Conservation (phyloP, 2,329 filamentous ascomycete species). For the Davidsoniella neocaledoniae region DNA sequence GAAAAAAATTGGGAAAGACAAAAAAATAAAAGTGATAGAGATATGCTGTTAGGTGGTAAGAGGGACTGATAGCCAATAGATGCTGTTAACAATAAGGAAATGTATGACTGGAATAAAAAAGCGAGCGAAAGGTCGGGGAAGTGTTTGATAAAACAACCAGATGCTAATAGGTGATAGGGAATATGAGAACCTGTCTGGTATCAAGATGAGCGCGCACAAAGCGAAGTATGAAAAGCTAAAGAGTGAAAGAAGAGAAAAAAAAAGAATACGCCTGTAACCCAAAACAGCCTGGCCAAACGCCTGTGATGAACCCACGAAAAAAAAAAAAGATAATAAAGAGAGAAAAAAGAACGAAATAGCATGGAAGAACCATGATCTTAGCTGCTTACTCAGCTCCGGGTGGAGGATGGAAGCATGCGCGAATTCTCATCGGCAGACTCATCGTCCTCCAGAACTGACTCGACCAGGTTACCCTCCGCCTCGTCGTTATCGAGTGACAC, state of each 20-base stretch:
- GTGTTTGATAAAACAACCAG: background rate
- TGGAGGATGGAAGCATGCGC: conserved; percentile 14
- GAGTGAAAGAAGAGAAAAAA: too few species aligned
- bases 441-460: conserved; percentile 41
- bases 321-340: background rate
- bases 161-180: background rate
- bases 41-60: background rate
- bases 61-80: background rate
- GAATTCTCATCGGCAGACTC: conserved; percentile 20
- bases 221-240: too few species aligned
- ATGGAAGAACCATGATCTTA: background rate
- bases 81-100: background rate
- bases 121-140: background rate
- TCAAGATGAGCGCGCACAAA: too few species aligned
- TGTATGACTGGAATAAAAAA: background rate
- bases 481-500: conserved; percentile 50
- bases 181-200: too few species aligned
- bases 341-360: background rate
- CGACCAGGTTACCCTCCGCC: conserved; percentile 30
- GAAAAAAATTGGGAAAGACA: too few species aligned
- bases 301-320: background rate
- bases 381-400: background rate
- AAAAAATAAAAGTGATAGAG: too few species aligned
- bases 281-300: too few species aligned
- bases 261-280: too few species aligned